Base-by-base conservation (phyloP, 768 basidiomycete species). In the Porpolomopsis calyptriformis region DNA sequence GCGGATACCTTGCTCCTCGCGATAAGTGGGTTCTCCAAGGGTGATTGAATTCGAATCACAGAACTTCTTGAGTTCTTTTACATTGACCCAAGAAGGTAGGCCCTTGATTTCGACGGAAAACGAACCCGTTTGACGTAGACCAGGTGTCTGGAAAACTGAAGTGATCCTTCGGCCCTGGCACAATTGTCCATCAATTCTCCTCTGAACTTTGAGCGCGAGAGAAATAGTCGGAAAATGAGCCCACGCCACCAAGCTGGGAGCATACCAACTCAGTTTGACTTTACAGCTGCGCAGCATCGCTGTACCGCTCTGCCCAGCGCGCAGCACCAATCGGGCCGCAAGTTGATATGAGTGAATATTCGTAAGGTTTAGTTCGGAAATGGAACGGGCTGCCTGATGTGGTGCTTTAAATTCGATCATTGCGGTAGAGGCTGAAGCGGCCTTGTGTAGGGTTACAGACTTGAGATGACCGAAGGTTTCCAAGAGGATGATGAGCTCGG, bases 101-200 rank as follows among this genome's bases (percentile, higher is more conserved):
- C 66, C 67, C 22, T 63, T 66, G 31, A 80, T 52, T 37, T 68
- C 64, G 34, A 78, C 61, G 8, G 68, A 62, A 50, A 67, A 76
- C 3, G 63, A 22, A 53, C 62, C 50, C 72, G 68, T 4, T 52
- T 56, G 19, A 27, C 35, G 11, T 40, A 55, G 59, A 25, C 52
- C 56, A 3, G 69, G 64, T 16, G 60, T 52, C 16, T 59, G 53
- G 54, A 72, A 72, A 4, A 58, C 49, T 0, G 71, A 68, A 16
- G 60, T 62, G 40, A 79, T 57, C 41, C 57, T 62, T 19, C 66
- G 61, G 10, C 68, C 70, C 11, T 65, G 57, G 50, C 76, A 55
- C 8, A 57, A 51, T 33, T 52, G 52, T 1, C 66, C 69, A 40
- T 74, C 52, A 3, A 78, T 57, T 20, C 60, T 60, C n/a, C 52